Percentiles rank a stretch among this genome's conserved stretches.
phyloP scores from a whole-genome alignment of 2,329 filamentous ascomycete genomes.

The Trichoderma brevicompactum region DNA sequence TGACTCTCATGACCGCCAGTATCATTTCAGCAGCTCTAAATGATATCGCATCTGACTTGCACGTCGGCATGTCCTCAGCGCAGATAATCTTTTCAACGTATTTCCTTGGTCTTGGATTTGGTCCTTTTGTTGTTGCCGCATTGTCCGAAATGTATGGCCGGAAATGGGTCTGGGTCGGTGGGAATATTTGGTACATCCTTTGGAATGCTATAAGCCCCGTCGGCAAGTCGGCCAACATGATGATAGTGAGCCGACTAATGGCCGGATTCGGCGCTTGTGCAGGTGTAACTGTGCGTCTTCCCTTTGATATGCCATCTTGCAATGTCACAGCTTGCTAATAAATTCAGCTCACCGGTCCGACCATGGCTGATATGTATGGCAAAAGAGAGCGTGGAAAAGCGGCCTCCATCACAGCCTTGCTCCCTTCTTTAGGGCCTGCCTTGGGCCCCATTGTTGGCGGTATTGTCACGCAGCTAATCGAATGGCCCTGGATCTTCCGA shows the following conservation, averaged over 20 bases:
- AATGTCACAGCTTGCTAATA: not conserved
- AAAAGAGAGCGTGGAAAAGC: conserved; percentile 45
- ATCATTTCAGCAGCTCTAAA: conserved; percentile 45
- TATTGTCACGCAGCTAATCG: conserved; percentile 63
- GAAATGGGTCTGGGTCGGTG: conserved; percentile 41
- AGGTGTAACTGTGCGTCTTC: not conserved
- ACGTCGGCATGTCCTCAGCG: conserved; percentile 32
- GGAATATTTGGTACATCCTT: conserved; percentile 42
- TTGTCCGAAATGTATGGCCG: conserved; percentile 44
- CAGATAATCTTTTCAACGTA: conserved; percentile 45
- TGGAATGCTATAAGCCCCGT: conserved; percentile 45
- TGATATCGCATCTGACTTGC: conserved; percentile 40
- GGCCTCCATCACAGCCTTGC: conserved; percentile 39
- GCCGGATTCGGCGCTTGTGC: conserved; percentile 4
- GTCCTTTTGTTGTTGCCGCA: conserved; percentile 42
- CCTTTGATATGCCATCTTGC: not conserved
- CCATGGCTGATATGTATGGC: conserved; percentile 45
- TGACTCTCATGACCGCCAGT: conserved; percentile 44
- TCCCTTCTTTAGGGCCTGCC: conserved; percentile 60
- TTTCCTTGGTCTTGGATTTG: conserved; percentile 44
- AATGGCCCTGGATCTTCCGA: conserved; percentile 74
- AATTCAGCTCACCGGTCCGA: conserved; percentile 40
- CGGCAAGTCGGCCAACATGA: conserved; percentile 38
- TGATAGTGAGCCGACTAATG: conserved; percentile 40
- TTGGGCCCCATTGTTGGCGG: conserved; percentile 70